Conservation (phyloP, 805 yeast genomes). For the Metahyphopichia silvanorum region DNA sequence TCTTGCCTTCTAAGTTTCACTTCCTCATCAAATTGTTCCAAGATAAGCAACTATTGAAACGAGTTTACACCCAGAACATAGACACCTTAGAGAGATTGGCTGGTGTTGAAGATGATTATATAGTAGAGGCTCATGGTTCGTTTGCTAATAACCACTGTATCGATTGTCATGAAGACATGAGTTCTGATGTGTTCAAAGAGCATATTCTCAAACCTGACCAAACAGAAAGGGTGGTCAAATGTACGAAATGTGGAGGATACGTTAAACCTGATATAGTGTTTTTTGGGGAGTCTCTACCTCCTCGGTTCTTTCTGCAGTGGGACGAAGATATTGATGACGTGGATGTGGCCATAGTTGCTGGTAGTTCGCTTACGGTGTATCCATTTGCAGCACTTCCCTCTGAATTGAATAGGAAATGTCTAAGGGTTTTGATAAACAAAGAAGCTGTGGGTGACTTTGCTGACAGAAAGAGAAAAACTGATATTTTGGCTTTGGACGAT, state of each 20-base stretch:
- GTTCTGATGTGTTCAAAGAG: slow-evolving; percentile 40
- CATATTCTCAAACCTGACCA: slow-evolving; percentile 29
- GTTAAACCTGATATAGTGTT: slow-evolving; percentile 94
- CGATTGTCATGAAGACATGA: slow-evolving; percentile 59
- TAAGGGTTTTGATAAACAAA: slow-evolving; percentile 68
- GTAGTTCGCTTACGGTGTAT: slow-evolving; percentile 83
- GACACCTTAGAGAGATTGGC: slow-evolving; percentile 89
- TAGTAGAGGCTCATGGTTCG: slow-evolving; percentile 94
- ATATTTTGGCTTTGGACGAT: slow-evolving; percentile 56
- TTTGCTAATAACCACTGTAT: slow-evolving; percentile 85
- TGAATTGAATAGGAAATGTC: slow-evolving; percentile 44
- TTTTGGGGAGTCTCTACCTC: slow-evolving; percentile 87
- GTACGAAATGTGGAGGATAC: slow-evolving; percentile 65
- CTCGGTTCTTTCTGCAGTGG: slow-evolving; percentile 64
- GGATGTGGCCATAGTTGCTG: slow-evolving; percentile 83
- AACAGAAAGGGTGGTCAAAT: slow-evolving; percentile 46
- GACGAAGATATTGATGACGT: slow-evolving; percentile 51
- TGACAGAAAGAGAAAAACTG: slow-evolving; percentile 47
- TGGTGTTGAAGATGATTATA: slow-evolving; percentile 59
- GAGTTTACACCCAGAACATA: slow-evolving; percentile 90
- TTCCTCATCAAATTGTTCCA: slow-evolving; percentile 64
- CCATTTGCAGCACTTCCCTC: slow-evolving; percentile 87
- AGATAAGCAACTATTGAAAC: slow-evolving; percentile 54
- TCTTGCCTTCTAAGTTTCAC: slow-evolving; percentile 81
- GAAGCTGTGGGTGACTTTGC: slow-evolving; percentile 76